Conservation (phyloP, 2,329 filamentous ascomycete genomes). For the Shiraia sp. region DNA sequence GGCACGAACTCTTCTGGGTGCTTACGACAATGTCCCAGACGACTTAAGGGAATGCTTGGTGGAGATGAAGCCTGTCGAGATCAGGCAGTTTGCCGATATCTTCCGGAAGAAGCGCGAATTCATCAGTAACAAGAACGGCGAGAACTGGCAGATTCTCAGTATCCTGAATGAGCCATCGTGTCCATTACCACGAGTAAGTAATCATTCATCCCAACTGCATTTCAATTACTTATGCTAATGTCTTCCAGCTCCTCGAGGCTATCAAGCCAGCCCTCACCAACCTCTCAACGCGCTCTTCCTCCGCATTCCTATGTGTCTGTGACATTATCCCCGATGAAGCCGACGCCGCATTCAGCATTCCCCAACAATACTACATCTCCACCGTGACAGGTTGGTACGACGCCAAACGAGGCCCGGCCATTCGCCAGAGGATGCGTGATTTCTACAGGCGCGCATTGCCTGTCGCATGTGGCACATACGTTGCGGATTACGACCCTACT, state of each 20-base stretch:
- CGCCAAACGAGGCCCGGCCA: not conserved
- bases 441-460: constrained; percentile 1
- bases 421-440: constrained; percentile 6
- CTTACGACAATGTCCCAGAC: not conserved
- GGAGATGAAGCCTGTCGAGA: constrained; percentile 1
- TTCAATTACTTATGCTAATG: not conserved
- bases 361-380: constrained; percentile 16
- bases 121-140: constrained; percentile 5
- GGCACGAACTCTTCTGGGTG: not conserved
- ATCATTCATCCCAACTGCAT: not conserved
- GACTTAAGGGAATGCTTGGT: not conserved
- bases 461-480: constrained; percentile 10
- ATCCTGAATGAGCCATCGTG: constrained; percentile 11
- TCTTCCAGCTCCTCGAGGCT: constrained; percentile 3
- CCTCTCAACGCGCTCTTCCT: constrained; percentile 4
- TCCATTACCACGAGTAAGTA: not conserved
- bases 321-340: constrained; percentile 12
- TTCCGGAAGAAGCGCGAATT: constrained; percentile 4
- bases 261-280: constrained; percentile 5
- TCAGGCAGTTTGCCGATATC: not conserved
- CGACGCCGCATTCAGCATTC: constrained; percentile 8
- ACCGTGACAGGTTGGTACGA: constrained; percentile 13
- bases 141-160: constrained; percentile 12
- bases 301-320: constrained; percentile 6
- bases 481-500: constrained; percentile 13